Conservation (phyloP, 1,284 basidiomycete genomes). For the Serendipita sp. region DNA sequence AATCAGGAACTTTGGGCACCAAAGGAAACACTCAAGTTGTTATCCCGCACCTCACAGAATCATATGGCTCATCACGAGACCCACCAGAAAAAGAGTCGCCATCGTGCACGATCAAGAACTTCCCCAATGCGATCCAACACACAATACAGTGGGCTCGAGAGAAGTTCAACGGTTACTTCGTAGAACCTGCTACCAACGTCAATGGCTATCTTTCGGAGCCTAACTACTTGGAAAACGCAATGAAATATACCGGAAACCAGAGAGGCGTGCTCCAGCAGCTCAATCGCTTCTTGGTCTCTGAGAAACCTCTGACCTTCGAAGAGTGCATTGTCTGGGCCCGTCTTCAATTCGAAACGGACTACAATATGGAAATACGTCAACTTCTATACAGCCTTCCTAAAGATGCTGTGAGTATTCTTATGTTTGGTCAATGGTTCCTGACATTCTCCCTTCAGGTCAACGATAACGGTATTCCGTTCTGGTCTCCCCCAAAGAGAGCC, state of each 20-base stretch:
- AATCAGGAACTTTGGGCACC: slow-evolving; percentile 96
- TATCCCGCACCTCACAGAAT: slow-evolving; percentile 90
- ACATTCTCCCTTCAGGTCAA: slow-evolving; percentile 33
- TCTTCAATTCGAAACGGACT: slow-evolving; percentile 90
- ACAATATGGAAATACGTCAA: slow-evolving; percentile 88
- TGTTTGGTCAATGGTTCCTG: slow-evolving; percentile 1
- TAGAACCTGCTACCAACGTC: slow-evolving; percentile 87
- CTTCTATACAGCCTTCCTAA: slow-evolving; percentile 88
- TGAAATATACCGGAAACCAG: slow-evolving; percentile 83
- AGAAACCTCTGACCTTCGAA: slow-evolving; percentile 89
- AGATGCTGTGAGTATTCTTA: slow-evolving; percentile 45
- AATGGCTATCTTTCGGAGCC: slow-evolving; percentile 96
- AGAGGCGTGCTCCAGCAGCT: slow-evolving; percentile 87
- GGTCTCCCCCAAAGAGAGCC: slow-evolving; percentile 95
- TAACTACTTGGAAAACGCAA: slow-evolving; percentile 83
- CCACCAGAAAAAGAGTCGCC: slow-evolving; percentile 98
- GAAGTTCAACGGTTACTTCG: slow-evolving; percentile 86
- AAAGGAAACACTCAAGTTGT: slow-evolving; percentile 98
- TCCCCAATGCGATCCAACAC: slow-evolving; percentile 97
- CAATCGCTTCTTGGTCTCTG: slow-evolving; percentile 77
- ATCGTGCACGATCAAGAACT: slow-evolving; percentile 98
- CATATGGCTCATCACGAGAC: slow-evolving; percentile 96
- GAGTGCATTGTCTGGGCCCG: slow-evolving; percentile 98
- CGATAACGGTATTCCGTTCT: slow-evolving; percentile 86
- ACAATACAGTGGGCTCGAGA: slow-evolving; percentile 99